These are phyloP conservation scores for Nakazawaea ambrosiae DNA, from an alignment of 805 yeast species.

Conservation along the genomic window DNA sequence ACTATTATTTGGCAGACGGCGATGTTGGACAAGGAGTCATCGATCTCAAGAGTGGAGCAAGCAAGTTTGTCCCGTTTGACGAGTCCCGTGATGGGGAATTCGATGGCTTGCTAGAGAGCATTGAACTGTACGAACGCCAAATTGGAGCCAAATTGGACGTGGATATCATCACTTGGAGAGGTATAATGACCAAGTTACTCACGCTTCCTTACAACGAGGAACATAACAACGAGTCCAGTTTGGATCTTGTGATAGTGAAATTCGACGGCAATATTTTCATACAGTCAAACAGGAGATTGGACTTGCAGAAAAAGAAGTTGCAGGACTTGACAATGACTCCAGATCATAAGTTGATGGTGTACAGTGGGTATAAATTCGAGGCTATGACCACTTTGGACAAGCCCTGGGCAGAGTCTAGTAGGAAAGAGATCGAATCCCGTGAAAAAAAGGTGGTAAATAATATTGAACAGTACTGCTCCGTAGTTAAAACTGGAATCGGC, in stretches of 20 bases:
- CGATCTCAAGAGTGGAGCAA: slow-evolving; percentile 61
- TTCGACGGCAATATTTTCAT: slow-evolving; percentile 75
- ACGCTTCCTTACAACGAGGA: slow-evolving; percentile 54
- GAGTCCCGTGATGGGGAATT: slow-evolving; percentile 53
- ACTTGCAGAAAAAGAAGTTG: slow-evolving; percentile 26
- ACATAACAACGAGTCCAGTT: slow-evolving; percentile 23
- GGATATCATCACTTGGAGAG: slow-evolving; percentile 80
- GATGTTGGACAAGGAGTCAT: slow-evolving; percentile 48
- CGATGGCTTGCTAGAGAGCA: slow-evolving; percentile 47
- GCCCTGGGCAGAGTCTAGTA: slow-evolving; percentile 65
- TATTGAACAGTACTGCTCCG: slow-evolving; percentile 70
- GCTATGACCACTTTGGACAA: slow-evolving; percentile 62
- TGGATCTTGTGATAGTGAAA: slow-evolving; percentile 55
- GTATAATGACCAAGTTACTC: slow-evolving; percentile 69
- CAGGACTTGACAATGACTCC: slow-evolving; percentile 26
- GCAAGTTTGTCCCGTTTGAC: slow-evolving; percentile 49
- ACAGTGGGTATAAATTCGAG: slow-evolving; percentile 83
- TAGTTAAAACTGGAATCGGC: slow-evolving; percentile 85
- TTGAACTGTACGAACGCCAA: slow-evolving; percentile 48
- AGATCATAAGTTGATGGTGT: slow-evolving; percentile 34
- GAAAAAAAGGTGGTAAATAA: slow-evolving; percentile 53
- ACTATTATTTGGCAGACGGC: slow-evolving; percentile 76
- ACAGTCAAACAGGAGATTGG: slow-evolving; percentile 33
- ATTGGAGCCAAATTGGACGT: slow-evolving; percentile 39
- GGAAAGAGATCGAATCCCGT: slow-evolving; percentile 65